Evolutionary conservation across 73 alveolate genomes (phyloP).

Genomic region (Tetrahymena elliotti): DNA sequence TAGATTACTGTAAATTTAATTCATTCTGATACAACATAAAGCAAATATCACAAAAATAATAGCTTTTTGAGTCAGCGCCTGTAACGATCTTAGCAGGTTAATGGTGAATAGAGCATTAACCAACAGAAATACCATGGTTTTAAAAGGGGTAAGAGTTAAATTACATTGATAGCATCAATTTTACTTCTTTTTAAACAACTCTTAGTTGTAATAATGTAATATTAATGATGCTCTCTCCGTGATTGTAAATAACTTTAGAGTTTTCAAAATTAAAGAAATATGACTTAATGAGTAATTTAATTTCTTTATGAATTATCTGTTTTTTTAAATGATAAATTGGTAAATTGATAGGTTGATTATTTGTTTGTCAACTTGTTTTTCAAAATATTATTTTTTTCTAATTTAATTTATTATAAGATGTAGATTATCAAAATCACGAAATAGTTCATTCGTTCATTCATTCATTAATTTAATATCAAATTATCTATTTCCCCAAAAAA

Average conservation of each 20-base stretch:
- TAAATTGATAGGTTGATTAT: too few relatives aligned
- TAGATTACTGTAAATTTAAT: too few relatives aligned
- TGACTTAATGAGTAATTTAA: neutral
- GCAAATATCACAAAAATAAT: neutral
- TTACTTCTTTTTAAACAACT: neutral
- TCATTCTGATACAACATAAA: neutral
- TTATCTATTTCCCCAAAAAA: neutral
- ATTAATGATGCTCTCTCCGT: neutral
- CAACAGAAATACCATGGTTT: neutral
- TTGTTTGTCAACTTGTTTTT: neutral
- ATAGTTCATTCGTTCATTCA: too few relatives aligned
- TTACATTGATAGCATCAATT: neutral
- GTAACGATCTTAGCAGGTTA: neutral
- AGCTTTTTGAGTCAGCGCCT: neutral
- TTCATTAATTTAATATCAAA: too few relatives aligned
- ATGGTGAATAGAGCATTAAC: neutral
- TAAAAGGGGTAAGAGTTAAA: neutral
- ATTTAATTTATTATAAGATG: too few relatives aligned
- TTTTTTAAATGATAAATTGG: too few relatives aligned
- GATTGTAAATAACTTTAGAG: neutral
- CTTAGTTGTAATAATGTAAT: neutral
- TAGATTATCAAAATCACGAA: neutral
- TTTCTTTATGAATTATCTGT: neutral
- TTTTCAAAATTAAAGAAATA: neutral
- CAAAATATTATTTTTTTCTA: neutral